Conservation (phyloP, 2,329 filamentous ascomycete species). For the Xylaria sp. region DNA sequence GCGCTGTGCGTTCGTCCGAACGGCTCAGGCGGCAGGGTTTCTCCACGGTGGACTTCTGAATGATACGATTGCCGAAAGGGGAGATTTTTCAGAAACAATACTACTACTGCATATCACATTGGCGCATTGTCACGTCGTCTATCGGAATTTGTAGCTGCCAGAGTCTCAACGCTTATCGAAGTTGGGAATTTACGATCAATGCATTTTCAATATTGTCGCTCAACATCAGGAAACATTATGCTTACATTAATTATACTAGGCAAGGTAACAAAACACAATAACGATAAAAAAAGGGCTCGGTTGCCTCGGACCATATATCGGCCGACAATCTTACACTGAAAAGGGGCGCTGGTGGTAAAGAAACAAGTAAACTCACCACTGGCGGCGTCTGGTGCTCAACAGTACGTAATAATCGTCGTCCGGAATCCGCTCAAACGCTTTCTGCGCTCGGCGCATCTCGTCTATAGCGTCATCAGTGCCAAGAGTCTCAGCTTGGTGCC, state of each 20-base stretch:
- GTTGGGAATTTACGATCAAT: no score
- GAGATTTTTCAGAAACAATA: neutral
- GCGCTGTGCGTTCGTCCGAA: no score
- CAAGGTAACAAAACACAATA: neutral
- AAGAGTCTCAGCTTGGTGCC: conserved; percentile 15
- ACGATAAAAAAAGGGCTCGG: neutral
- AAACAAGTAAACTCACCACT: conserved; percentile 25
- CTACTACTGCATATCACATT: neutral
- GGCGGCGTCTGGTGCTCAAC: conserved; percentile 1
- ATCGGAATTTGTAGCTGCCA: neutral
- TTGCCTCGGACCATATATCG: neutral
- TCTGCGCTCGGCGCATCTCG: conserved; percentile 19
- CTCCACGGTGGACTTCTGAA: no score
- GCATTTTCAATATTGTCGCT: no score
- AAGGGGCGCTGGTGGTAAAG: neutral
- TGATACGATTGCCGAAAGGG: neutral
- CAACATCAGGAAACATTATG: no score
- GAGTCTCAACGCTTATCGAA: no score
- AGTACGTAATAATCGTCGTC: conserved; percentile 19
- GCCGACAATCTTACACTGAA: neutral
- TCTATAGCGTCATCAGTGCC: conserved; percentile 21
- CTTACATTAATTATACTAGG: neutral
- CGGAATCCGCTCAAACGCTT: conserved; percentile 27
- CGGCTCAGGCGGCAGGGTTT: no score
- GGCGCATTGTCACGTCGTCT: neutral